Conservation (phyloP, 805 yeast species). For the Candida sonorensis region DNA sequence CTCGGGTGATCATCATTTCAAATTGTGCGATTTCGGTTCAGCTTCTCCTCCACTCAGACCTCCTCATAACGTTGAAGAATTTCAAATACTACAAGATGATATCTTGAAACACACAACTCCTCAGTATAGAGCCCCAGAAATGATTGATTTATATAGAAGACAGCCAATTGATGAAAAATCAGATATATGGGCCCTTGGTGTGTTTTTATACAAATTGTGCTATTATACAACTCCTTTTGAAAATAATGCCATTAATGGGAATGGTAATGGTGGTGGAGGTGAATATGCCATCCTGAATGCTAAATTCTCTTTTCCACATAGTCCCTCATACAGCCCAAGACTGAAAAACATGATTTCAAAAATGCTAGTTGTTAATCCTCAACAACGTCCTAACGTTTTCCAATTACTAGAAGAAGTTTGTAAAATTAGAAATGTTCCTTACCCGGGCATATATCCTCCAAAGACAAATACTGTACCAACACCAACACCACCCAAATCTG, state of each 20-base stretch:
- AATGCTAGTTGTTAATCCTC: conserved; percentile 58
- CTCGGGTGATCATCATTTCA: conserved; percentile 49
- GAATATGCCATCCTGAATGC: conserved; percentile 60
- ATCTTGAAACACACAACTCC: conserved; percentile 77
- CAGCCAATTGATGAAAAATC: conserved; percentile 75
- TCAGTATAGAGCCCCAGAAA: conserved; percentile 79
- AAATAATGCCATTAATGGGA: conserved; percentile 31
- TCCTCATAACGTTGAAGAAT: conserved; percentile 56
- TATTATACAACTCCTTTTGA: conserved; percentile 84
- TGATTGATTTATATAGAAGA: conserved; percentile 65
- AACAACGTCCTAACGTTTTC: conserved; percentile 64
- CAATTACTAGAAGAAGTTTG: conserved; percentile 67
- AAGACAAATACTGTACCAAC: conserved; percentile 7
- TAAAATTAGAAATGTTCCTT: conserved; percentile 45
- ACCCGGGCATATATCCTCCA: conserved; percentile 25
- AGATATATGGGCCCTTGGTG: conserved; percentile 83
- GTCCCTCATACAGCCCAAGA: conserved; percentile 53
- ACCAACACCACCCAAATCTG: neutral
- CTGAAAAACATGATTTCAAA: conserved; percentile 58
- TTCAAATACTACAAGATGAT: conserved; percentile 55
- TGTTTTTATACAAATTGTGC: conserved; percentile 69
- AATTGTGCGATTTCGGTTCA: conserved; percentile 79
- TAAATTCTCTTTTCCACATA: conserved; percentile 42
- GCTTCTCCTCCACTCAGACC: conserved; percentile 60
- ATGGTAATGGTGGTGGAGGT: conserved; percentile 34